These are phyloP conservation scores for Ogataea thermomethanolica DNA, from an alignment of 805 yeast species.

Conservation along the genomic window DNA sequence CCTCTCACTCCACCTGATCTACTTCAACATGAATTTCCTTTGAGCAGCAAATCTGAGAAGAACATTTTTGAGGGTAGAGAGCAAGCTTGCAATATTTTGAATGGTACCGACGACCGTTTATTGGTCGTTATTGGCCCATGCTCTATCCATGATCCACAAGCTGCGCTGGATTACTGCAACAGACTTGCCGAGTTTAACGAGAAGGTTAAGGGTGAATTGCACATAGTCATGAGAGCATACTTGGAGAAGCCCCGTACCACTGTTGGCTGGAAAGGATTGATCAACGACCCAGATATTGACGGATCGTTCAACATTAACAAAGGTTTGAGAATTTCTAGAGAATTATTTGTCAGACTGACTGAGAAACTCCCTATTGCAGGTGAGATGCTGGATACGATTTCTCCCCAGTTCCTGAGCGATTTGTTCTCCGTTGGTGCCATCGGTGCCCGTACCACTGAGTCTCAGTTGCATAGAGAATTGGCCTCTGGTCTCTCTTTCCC, in stretches of 20 bases:
- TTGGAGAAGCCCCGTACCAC: slow-evolving; percentile 98
- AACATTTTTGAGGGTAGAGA: slow-evolving; percentile 75
- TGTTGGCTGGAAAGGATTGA: slow-evolving; percentile 98
- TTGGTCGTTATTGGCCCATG: slow-evolving; percentile 95
- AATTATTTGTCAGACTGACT: slow-evolving; percentile 80
- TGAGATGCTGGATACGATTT: slow-evolving; percentile 96
- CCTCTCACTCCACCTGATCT: slow-evolving; percentile 95
- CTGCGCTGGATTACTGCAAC: slow-evolving; percentile 85
- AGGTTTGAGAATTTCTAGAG: slow-evolving; percentile 86
- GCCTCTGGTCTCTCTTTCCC: slow-evolving; percentile 98
- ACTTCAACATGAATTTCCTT: slow-evolving; percentile 79
- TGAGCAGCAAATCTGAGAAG: slow-evolving; percentile 54
- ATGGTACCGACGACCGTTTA: slow-evolving; percentile 83
- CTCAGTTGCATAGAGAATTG: slow-evolving; percentile 94
- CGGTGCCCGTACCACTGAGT: slow-evolving; percentile 98
- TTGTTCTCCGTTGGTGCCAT: slow-evolving; percentile 95
- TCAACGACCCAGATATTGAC: slow-evolving; percentile 95
- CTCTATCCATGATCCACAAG: slow-evolving; percentile 90
- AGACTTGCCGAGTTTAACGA: slow-evolving; percentile 57
- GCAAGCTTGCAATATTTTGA: slow-evolving; percentile 64
- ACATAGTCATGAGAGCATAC: slow-evolving; percentile 95
- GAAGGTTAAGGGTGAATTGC: slow-evolving; percentile 67
- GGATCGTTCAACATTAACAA: slow-evolving; percentile 91
- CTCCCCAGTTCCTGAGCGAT: slow-evolving; percentile 93
- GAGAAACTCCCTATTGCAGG: slow-evolving; percentile 88